Conservation (phyloP, 1,284 basidiomycete genomes). For the Boletus semigastroideus region DNA sequence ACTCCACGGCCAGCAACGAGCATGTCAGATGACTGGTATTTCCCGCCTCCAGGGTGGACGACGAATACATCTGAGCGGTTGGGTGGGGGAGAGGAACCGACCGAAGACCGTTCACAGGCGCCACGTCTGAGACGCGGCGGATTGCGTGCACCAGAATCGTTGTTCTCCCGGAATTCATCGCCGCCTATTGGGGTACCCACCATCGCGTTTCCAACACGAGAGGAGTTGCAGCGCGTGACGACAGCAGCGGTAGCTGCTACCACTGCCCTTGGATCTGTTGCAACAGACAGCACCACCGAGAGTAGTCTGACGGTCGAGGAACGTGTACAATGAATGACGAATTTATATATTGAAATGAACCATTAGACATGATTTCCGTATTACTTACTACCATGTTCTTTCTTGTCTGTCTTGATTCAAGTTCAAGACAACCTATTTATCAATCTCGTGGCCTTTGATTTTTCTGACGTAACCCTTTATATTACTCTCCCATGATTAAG, state of each 20-base stretch:
- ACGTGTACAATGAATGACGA: constrained; percentile 13
- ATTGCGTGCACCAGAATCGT: constrained; percentile 56
- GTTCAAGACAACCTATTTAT: too few species aligned
- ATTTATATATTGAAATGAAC: constrained; percentile 2
- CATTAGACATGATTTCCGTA: constrained; percentile 3
- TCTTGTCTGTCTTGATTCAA: neutral
- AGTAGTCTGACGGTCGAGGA: constrained; percentile 12
- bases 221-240: constrained; percentile 24
- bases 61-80: constrained; percentile 18
- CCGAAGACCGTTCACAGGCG: constrained; percentile 27
- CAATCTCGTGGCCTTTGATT: too few species aligned
- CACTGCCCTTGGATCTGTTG: neutral
- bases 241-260: constrained; percentile 8
- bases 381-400: constrained; percentile 10
- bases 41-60: constrained; percentile 30
- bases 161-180: constrained; percentile 47
- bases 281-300: constrained; percentile 10
- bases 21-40: constrained; percentile 32
- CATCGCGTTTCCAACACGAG: constrained; percentile 22
- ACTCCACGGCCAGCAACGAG: constrained; percentile 30
- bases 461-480: constrained; percentile 12
- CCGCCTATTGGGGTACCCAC: constrained; percentile 29
- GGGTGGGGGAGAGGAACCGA: constrained; percentile 21
- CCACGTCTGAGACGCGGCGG: constrained; percentile 61
- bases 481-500: constrained; percentile 44